phyloP scores from a whole-genome alignment of 1,139 yeast species.

The Yamadazyma diospyri region DNA sequence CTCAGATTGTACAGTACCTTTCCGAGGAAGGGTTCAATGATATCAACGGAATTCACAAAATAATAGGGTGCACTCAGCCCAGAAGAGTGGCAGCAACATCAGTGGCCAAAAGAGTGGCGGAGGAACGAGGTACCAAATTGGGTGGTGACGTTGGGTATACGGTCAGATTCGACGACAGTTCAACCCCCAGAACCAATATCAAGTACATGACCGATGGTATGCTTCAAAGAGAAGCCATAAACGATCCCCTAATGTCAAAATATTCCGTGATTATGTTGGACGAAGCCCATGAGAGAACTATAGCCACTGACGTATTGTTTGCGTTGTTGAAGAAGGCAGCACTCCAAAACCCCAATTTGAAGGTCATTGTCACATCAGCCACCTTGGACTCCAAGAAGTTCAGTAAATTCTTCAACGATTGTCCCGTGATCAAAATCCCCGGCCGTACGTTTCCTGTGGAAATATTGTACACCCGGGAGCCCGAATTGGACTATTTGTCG shows the following conservation, averaged over 20 bases:
- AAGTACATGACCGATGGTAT: constrained; percentile 92
- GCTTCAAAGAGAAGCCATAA: constrained; percentile 78
- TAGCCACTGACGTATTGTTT: constrained; percentile 89
- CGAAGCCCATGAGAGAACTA: constrained; percentile 95
- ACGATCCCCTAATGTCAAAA: constrained; percentile 67
- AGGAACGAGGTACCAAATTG: constrained; percentile 68
- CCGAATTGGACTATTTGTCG: constrained; percentile 81
- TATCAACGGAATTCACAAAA: constrained; percentile 26
- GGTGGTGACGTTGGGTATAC: constrained; percentile 87
- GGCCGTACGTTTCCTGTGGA: constrained; percentile 93
- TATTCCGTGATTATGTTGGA: constrained; percentile 88
- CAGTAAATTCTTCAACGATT: constrained; percentile 67
- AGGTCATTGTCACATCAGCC: constrained; percentile 86
- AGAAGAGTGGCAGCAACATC: constrained; percentile 95
- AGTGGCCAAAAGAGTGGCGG: constrained; percentile 86
- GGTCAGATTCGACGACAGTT: constrained; percentile 81
- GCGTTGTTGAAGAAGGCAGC: constrained; percentile 79
- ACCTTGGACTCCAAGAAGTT: constrained; percentile 85
- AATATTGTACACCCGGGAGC: constrained; percentile 68
- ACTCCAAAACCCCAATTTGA: constrained; percentile 64
- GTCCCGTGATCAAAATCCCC: constrained; percentile 82
- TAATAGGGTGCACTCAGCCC: constrained; percentile 88
- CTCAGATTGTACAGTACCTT: constrained; percentile 40
- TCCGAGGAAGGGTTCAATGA: constrained; percentile 35
- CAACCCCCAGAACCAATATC: constrained; percentile 53